Conservation (phyloP, 352 stramenopile genomes). For the Phytopythium aichiense region DNA sequence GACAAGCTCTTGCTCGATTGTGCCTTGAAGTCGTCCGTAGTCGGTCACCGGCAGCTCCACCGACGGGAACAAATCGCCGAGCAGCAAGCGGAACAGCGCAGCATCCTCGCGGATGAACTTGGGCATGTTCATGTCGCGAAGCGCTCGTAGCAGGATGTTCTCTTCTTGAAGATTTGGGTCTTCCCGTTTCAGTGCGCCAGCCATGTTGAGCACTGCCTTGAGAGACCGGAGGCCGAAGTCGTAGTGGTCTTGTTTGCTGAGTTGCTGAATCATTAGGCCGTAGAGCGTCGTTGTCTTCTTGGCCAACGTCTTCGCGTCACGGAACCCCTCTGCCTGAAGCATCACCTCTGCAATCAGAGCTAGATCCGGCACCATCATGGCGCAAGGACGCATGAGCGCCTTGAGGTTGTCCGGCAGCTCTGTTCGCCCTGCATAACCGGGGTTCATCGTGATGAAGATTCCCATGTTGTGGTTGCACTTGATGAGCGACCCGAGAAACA, state of each 20-base stretch:
- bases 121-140: slow-evolving; percentile 95
- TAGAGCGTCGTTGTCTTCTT: slow-evolving; percentile 89
- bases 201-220: slow-evolving; percentile 87
- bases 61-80: slow-evolving; percentile 88
- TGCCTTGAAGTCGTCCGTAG: slow-evolving; percentile 89
- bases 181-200: slow-evolving; percentile 89
- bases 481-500: slow-evolving; percentile 86
- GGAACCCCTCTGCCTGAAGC: slow-evolving; percentile 83
- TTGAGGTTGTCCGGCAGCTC: slow-evolving; percentile 89
- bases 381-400: slow-evolving; percentile 79
- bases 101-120: slow-evolving; percentile 94
- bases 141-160: slow-evolving; percentile 93
- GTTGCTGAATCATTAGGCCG: slow-evolving; percentile 82
- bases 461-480: slow-evolving; percentile 86
- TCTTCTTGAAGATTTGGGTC: slow-evolving; percentile 95
- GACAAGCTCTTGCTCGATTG: slow-evolving; percentile 83
- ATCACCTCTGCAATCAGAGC: slow-evolving; percentile 85
- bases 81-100: slow-evolving; percentile 87
- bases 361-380: slow-evolving; percentile 88
- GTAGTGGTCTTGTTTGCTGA: slow-evolving; percentile 88
- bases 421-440: slow-evolving; percentile 87
- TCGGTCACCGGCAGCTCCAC: slow-evolving; percentile 87
- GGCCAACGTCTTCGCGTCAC: slow-evolving; percentile 71
- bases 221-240: slow-evolving; percentile 81
- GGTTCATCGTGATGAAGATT: slow-evolving; percentile 94